phyloP scores from a whole-genome alignment of 305 asterid species.

The Stenogyne calaminthoides region DNA sequence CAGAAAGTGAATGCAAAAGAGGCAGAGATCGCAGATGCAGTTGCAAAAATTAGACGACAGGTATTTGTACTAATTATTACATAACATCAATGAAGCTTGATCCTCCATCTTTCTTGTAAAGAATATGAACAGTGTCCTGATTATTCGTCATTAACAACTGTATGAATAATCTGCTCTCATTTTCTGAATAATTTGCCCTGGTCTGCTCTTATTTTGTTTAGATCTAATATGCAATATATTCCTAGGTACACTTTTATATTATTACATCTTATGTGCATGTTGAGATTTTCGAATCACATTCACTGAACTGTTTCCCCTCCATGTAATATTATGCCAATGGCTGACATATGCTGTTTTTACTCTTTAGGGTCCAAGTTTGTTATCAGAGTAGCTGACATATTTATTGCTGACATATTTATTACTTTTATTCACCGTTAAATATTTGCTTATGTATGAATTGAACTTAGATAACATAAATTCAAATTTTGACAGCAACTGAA shows the following conservation, averaged over 20 bases:
- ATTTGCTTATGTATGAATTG: background rate
- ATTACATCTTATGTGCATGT: background rate
- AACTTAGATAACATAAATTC: conserved; percentile 11
- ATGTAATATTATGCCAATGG: background rate
- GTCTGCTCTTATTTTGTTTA: background rate
- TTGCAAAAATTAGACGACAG: conserved; percentile 75
- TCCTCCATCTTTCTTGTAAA: background rate
- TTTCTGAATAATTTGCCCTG: background rate
- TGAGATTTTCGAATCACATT: background rate
- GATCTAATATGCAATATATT: conserved; percentile 6
- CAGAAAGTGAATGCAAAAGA: conserved; percentile 55
- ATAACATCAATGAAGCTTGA: conserved; percentile 14
- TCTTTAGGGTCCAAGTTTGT: background rate
- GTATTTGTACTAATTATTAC: conserved; percentile 44
- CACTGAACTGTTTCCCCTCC: background rate
- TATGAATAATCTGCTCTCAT: background rate
- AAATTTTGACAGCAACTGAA: conserved; percentile 71
- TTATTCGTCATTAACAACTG: conserved; percentile 16
- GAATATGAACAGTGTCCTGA: background rate
- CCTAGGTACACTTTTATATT: background rate
- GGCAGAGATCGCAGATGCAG: conserved; percentile 48
- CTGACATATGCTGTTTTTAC: conserved; percentile 6
- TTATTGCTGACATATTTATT: background rate
- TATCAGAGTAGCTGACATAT: background rate
- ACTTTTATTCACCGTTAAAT: background rate